A percentile compares a stretch with the other conserved stretches of the same genome.
Conservation (phyloP, 2,329 filamentous ascomycete species). For the Xylariomycetidae sp. region DNA sequence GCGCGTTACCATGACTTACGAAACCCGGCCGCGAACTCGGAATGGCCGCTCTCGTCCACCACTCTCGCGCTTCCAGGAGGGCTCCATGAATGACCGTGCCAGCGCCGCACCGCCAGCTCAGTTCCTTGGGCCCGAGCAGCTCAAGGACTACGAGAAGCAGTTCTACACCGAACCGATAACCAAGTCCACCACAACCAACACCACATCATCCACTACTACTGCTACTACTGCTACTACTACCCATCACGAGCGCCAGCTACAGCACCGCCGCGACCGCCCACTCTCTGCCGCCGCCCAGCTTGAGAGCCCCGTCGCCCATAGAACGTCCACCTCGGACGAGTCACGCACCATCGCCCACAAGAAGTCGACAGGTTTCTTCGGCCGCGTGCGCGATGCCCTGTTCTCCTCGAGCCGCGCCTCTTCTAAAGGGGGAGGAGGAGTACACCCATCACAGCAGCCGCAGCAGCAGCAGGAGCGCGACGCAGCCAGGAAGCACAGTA, state of each 20-base stretch:
- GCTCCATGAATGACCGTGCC: slow-evolving; percentile 78
- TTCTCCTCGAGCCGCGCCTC: slow-evolving; percentile 4
- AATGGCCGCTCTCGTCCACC: slow-evolving; percentile 32
- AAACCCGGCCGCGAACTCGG: slow-evolving; percentile 30
- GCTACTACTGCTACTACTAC: too few species aligned
- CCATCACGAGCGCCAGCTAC: too few species aligned
- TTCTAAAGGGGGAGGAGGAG: slow-evolving; percentile 6
- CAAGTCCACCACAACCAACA: slow-evolving; percentile 1
- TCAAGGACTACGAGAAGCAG: slow-evolving; percentile 24
- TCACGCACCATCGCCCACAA: slow-evolving; percentile 17
- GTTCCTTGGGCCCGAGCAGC: slow-evolving; percentile 47
- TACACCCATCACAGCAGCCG: slow-evolving; percentile 4
- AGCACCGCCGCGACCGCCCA: slow-evolving; percentile 15
- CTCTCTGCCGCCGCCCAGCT: slow-evolving; percentile 17
- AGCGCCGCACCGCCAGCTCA: slow-evolving; percentile 66
- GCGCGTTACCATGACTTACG: slow-evolving; percentile 21
- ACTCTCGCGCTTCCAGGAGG: slow-evolving; percentile 61
- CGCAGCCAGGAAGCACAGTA: slow-evolving; percentile 23
- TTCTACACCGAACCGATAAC: slow-evolving; percentile 17
- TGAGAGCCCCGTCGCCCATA: slow-evolving; percentile 7
- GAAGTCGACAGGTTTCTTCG: slow-evolving; percentile 26
- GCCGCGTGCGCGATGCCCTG: slow-evolving; percentile 25
- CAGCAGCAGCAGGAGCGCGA: slow-evolving; percentile 12
- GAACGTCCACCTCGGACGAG: slow-evolving; percentile 3
- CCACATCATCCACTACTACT: too few species aligned